A percentile compares a stretch with the other conserved stretches of the same genome.
Conservation (phyloP, 805 yeast species). For the Candida jianshihensis region DNA sequence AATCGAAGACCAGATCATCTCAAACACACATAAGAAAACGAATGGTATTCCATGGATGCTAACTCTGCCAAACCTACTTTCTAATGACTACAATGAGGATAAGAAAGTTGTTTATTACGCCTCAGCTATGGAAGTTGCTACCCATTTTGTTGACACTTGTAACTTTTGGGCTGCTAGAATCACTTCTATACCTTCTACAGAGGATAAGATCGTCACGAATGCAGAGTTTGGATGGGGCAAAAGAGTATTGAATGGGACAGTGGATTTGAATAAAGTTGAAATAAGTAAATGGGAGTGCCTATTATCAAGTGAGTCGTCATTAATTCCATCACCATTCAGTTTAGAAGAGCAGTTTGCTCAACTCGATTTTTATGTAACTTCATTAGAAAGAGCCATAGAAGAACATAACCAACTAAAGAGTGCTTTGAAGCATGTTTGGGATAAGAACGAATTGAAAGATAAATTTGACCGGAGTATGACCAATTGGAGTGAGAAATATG, state of each 20-base stretch:
- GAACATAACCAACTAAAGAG: constrained; percentile 37
- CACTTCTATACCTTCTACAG: constrained; percentile 67
- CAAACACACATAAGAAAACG: constrained; percentile 12
- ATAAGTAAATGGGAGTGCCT: constrained; percentile 21
- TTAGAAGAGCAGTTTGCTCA: constrained; percentile 33
- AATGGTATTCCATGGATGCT: constrained; percentile 21
- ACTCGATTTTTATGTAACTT: constrained; percentile 32
- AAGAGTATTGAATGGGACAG: constrained; percentile 12
- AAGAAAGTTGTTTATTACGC: constrained; percentile 19
- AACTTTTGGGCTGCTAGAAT: constrained; percentile 89
- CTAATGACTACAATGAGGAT: constrained; percentile 15
- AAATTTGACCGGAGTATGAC: constrained; percentile 28
- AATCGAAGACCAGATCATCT: constrained; percentile 15
- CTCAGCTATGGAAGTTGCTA: constrained; percentile 44
- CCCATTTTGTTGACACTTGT: constrained; percentile 65
- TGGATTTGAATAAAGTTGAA: constrained; percentile 18
- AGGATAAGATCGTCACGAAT: constrained; percentile 61
- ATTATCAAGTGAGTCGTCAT: constrained; percentile 21
- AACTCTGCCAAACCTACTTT: constrained; percentile 17
- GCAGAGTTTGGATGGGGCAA: constrained; percentile 77
- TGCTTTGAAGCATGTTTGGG: constrained; percentile 31
- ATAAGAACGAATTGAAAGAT: constrained; percentile 4
- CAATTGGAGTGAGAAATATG: constrained; percentile 36
- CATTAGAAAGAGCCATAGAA: constrained; percentile 32
- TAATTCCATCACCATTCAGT: constrained; percentile 22